Evolutionary conservation across 2,329 filamentous ascomycete species (phyloP).

Genomic region (Colletotrichum australisinense): DNA sequence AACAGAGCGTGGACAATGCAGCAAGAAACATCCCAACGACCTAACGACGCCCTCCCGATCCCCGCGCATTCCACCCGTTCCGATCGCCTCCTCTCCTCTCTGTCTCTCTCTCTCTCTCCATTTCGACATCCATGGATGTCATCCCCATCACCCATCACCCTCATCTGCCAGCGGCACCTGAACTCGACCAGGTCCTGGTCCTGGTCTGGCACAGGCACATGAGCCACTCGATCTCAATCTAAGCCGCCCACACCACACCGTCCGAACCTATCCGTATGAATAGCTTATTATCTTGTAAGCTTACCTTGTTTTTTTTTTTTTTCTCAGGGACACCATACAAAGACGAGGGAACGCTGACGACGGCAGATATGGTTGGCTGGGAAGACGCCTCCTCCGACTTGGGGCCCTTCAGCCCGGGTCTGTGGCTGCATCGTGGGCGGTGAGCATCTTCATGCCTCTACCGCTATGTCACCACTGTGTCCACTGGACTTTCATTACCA

Average conservation of each 20-base stretch:
- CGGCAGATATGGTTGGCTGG: neutral
- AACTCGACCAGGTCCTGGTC: neutral
- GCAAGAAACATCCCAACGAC: constrained; percentile 2
- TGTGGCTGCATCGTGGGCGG: constrained; percentile 26
- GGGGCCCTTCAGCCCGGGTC: constrained; percentile 4
- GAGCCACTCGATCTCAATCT: neutral
- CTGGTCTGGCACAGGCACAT: neutral
- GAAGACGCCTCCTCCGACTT: constrained; percentile 5
- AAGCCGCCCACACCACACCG: neutral
- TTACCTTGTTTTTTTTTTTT: neutral
- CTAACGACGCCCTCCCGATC: constrained; percentile 24
- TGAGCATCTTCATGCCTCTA: neutral
- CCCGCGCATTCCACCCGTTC: constrained; percentile 35
- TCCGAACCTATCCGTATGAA: neutral
- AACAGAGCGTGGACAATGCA: constrained; percentile 2
- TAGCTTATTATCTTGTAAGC: neutral
- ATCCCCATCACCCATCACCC: neutral
- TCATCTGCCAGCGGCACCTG: constrained; percentile 12
- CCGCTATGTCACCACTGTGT: neutral
- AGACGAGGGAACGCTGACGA: neutral
- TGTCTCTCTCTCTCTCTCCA: neutral
- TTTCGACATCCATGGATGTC: neutral
- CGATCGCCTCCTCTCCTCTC: constrained; percentile 14
- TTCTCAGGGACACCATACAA: neutral
- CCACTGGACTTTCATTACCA: neutral